phyloP scores from a whole-genome alignment of 371 early-diverging fungal species.

The Mucor piriformis region DNA sequence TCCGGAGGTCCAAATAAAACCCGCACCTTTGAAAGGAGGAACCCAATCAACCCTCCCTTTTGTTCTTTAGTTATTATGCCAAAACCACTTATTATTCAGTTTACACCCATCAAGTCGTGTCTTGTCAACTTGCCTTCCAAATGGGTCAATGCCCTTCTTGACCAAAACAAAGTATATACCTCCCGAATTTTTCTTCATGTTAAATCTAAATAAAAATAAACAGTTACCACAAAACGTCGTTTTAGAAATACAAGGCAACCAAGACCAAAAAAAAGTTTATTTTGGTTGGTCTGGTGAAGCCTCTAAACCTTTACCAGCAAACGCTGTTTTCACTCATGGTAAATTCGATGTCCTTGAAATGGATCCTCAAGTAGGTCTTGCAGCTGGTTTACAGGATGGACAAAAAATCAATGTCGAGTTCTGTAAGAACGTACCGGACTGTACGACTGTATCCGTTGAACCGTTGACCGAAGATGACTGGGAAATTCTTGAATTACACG shows the following conservation, averaged over 20 bases:
- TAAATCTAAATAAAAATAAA: too few species aligned
- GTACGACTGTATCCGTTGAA: slow-evolving; percentile 73
- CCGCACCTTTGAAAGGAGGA: too few species aligned
- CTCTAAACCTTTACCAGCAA: slow-evolving; percentile 44
- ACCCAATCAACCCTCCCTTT: too few species aligned
- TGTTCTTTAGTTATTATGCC: slow-evolving; percentile 39
- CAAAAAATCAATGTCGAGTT: slow-evolving; percentile 72
- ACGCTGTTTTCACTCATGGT: slow-evolving; percentile 45
- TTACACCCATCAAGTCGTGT: slow-evolving; percentile 62
- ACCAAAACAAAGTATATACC: slow-evolving; percentile 71
- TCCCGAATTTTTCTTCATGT: too few species aligned
- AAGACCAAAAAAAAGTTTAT: slow-evolving; percentile 50
- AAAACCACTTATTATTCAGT: slow-evolving; percentile 60
- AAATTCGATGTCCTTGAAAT: slow-evolving; percentile 69
- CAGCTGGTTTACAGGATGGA: slow-evolving; percentile 67
- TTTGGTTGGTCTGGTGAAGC: slow-evolving; percentile 76
- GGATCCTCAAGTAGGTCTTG: slow-evolving; percentile 70
- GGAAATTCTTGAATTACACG: slow-evolving; percentile 86
- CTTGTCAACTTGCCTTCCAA: slow-evolving; percentile 67
- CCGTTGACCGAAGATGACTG: slow-evolving; percentile 84
- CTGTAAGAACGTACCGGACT: slow-evolving; percentile 59
- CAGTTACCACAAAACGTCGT: slow-evolving; percentile 68
- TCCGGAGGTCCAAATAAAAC: too few species aligned
- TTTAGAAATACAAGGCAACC: slow-evolving; percentile 46
- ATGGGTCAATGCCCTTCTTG: slow-evolving; percentile 69